A percentile compares a stretch with the other conserved stretches of the same genome.
Evolutionary conservation across 2,329 filamentous ascomycete species (phyloP).

Genomic region (Alternaria longipes): DNA sequence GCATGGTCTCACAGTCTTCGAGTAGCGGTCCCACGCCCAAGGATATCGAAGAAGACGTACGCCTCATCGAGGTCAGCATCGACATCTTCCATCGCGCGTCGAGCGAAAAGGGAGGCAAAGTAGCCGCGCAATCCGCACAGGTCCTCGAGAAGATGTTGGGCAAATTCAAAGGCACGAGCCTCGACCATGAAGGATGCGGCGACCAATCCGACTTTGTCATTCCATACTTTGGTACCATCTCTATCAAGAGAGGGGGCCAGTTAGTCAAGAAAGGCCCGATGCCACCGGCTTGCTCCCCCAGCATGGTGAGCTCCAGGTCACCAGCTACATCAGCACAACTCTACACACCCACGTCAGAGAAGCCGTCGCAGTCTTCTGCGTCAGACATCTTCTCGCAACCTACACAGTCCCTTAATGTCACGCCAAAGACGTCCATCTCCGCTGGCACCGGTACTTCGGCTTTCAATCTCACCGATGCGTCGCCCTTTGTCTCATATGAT

Average conservation of each 20-base stretch:
- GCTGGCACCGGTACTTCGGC: constrained; percentile 18
- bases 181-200: constrained; percentile 17
- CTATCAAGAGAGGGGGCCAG: constrained; percentile 44
- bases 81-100: constrained; percentile 54
- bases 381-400: constrained; percentile 25
- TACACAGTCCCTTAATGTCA: constrained; percentile 21
- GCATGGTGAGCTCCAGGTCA: constrained; percentile 3
- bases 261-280: constrained; percentile 15
- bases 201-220: constrained; percentile 47
- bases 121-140: constrained; percentile 50
- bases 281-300: constrained; percentile 5
- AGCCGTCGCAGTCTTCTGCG: constrained; percentile 14
- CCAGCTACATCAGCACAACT: constrained; percentile 11
- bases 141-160: constrained; percentile 52
- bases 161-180: constrained; percentile 34
- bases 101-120: constrained; percentile 53
- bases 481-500: constrained; percentile 50
- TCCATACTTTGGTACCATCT: constrained; percentile 55
- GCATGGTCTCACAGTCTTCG: constrained; percentile 16
- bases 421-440: constrained; percentile 26
- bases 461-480: constrained; percentile 28
- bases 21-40: constrained; percentile 26
- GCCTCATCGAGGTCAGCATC: constrained; percentile 52
- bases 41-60: constrained; percentile 48
- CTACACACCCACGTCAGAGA: constrained; percentile 25